These are phyloP conservation scores for Physaria fendleri DNA, from an alignment of 345 rosid genomes.

Conservation along the genomic window DNA sequence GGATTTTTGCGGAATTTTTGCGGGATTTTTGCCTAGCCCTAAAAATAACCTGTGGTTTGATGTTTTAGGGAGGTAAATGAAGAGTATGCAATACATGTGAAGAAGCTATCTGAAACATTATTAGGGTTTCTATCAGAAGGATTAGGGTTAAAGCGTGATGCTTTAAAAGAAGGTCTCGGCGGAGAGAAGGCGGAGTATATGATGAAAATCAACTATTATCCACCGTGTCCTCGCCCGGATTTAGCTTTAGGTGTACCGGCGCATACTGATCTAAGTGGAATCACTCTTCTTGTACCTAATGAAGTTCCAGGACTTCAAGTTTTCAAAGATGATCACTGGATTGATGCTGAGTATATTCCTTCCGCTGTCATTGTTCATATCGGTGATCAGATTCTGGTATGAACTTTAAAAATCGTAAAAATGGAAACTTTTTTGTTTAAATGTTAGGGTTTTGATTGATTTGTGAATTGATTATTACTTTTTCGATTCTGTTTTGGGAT, in stretches of 20 bases:
- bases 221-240: slow-evolving; percentile 89
- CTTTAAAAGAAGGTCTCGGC: no score
- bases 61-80: slow-evolving; percentile 62
- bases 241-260: slow-evolving; percentile 69
- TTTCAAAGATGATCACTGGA: slow-evolving; percentile 63
- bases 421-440: no score
- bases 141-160: no score
- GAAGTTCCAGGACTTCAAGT: slow-evolving; percentile 83
- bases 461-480: no score
- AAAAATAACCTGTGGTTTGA: background rate
- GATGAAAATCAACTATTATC: slow-evolving; percentile 79
- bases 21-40: no score
- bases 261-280: slow-evolving; percentile 62
- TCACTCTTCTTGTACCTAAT: slow-evolving; percentile 77
- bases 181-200: slow-evolving; percentile 47
- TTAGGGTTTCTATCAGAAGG: no score
- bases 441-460: no score
- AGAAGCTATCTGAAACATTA: slow-evolving; percentile 43
- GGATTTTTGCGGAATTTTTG: no score
- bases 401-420: background rate
- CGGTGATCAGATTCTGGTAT: slow-evolving; percentile 66
- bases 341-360: no score
- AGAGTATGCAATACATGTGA: slow-evolving; percentile 48
- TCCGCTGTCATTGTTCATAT: no score
- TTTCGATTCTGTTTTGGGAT: no score